Conservation (phyloP, 129 eudicot species). For the Arctium lappa region DNA sequence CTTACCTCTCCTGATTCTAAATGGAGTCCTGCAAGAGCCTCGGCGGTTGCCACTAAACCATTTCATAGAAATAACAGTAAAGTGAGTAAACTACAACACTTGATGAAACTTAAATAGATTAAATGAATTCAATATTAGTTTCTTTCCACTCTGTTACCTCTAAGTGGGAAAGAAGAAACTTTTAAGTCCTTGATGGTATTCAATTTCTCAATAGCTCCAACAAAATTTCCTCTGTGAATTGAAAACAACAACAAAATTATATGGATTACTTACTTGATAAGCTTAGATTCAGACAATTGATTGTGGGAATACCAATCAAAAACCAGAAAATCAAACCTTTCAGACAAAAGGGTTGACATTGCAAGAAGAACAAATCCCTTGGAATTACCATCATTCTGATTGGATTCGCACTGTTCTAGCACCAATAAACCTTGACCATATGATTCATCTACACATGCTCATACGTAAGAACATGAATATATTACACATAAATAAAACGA, state of each 20-base stretch:
- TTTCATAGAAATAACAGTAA: neutral
- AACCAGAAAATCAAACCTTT: constrained; percentile 43
- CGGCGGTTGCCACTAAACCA: constrained; percentile 69
- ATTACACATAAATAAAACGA: neutral
- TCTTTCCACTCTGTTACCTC: constrained; percentile 39
- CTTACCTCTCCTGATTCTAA: constrained; percentile 64
- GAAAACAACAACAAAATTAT: neutral
- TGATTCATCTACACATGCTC: constrained; percentile 62
- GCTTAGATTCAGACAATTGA: neutral
- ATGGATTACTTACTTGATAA: neutral
- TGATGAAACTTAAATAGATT: neutral
- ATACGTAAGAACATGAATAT: neutral
- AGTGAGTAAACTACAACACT: neutral
- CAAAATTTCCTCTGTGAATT: constrained; percentile 50
- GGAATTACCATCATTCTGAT: constrained; percentile 55
- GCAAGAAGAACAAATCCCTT: constrained; percentile 74
- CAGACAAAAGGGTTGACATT: constrained; percentile 61
- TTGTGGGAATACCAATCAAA: neutral
- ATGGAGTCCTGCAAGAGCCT: constrained; percentile 73
- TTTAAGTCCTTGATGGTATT: constrained; percentile 40
- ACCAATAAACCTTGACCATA: constrained; percentile 68
- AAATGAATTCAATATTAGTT: neutral
- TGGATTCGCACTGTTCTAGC: constrained; percentile 78
- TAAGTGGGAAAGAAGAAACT: constrained; percentile 45
- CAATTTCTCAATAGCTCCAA: constrained; percentile 68